Evolutionary conservation across 1,284 basidiomycete species (phyloP).

Genomic region (Uromyces viciae-fabae): DNA sequence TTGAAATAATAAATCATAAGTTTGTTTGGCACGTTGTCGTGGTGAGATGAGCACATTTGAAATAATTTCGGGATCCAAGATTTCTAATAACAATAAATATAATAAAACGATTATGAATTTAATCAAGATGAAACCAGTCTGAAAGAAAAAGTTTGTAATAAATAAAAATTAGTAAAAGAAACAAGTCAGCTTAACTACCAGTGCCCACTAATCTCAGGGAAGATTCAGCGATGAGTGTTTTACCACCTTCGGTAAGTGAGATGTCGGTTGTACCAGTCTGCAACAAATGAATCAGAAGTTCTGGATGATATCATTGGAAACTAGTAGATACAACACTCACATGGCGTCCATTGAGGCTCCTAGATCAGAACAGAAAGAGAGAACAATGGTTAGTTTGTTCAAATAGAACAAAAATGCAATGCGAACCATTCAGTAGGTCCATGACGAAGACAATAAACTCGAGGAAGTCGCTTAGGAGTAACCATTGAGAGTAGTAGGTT

Average conservation of each 20-base stretch:
- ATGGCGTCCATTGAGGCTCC: constrained; percentile 38
- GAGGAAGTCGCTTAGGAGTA: constrained; percentile 16
- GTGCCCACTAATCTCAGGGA: constrained; percentile 68
- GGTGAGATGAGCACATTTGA: constrained; percentile 76
- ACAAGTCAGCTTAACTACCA: constrained; percentile 63
- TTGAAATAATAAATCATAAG: constrained; percentile 72
- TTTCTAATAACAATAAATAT: constrained; percentile 58
- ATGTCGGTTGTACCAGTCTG: constrained; percentile 85
- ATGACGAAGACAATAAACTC: constrained; percentile 35
- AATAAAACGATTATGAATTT: no score
- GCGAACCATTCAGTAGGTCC: constrained; percentile 34
- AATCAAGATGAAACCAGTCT: no score
- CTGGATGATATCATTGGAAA: not conserved
- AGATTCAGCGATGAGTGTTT: constrained; percentile 66
- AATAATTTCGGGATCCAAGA: constrained; percentile 75
- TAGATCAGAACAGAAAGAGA: no score
- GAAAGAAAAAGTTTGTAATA: not conserved
- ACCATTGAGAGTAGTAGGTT: not conserved
- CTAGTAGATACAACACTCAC: not conserved
- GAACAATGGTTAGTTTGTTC: not conserved
- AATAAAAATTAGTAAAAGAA: constrained; percentile 43
- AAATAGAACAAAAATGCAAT: not conserved
- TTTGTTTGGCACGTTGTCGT: constrained; percentile 73
- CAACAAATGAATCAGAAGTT: not conserved
- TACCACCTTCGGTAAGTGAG: constrained; percentile 76